Base-by-base conservation (phyloP, 805 yeast species). In the Ogataea polymorpha region DNA sequence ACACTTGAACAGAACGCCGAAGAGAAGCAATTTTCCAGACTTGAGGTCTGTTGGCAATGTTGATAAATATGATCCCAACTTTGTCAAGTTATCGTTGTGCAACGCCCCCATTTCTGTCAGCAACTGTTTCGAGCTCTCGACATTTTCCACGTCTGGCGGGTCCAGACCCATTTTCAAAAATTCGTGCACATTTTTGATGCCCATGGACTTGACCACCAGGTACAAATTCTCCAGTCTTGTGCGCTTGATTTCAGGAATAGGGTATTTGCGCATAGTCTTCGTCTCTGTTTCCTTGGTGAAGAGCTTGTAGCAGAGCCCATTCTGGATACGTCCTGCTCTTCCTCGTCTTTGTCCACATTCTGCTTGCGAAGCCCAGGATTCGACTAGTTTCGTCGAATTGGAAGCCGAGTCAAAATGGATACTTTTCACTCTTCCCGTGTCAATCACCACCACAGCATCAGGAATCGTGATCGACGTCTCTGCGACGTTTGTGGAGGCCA, bases 391-490 rank as follows among this genome's bases (percentile, higher is more conserved):
- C 0, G 93, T 80, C 5, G 89, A 75, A 51, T 85, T 85, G 12
- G 79, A 68, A 26, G 66, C 70, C 0, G 87, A 54, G 56, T 87
- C 90, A 56, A 80, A 91, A 20, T 77, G 74, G 54, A 86, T 75
- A 12, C 81, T 80, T 54, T 91, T 91, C 5, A 86, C 90, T 38
- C 88, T 69, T 2, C 99, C 99, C 1, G 86, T 67, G 57, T 91
- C 98, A 31, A 91, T 75, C 1, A 91, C 96, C 0, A 80, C 95
- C 9, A 89, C 96, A 62, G 91, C 86, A 62, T 91, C 99, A 12
- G 96, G 87, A 41, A 91, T 91, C 1, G 99, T 91, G 49, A 91
- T 89, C 12, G 99, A 91, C 0, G 99, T 91, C 64, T 91, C 99
- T 0, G 99, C 99, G 44, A 91, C 86, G 58, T 91, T 90, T 0